Evolutionary conservation across 805 yeast species (phyloP).

Genomic region (fission yeast (Schizosaccharomyces pombe)): DNA sequence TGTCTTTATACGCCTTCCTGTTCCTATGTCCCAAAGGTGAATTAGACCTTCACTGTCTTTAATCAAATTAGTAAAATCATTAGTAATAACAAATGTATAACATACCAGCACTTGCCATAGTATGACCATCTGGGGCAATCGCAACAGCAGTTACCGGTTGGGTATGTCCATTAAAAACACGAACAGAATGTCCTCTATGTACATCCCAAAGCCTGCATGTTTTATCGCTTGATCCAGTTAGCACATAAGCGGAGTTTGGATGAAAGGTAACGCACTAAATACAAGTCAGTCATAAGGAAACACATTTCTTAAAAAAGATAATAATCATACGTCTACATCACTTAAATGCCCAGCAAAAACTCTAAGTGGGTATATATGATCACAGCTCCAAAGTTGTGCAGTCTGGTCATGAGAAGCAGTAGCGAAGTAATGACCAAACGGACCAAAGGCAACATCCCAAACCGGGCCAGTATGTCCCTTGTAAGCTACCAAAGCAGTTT

Average conservation of each 20-base stretch:
- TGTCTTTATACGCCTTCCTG: constrained; percentile 65
- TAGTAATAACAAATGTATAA: neutral
- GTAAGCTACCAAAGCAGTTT: constrained; percentile 71
- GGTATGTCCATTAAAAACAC: constrained; percentile 79
- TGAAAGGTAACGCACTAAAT: constrained; percentile 46
- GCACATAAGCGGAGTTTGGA: constrained; percentile 82
- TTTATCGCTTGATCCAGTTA: constrained; percentile 88
- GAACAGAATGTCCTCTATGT: constrained; percentile 62
- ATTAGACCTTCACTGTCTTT: constrained; percentile 60
- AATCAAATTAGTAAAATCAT: neutral
- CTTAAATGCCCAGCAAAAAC: constrained; percentile 93
- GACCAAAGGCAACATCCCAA: constrained; percentile 91
- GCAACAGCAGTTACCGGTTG: constrained; percentile 71
- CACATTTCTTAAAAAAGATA: too few relatives aligned
- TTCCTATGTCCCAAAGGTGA: constrained; percentile 81
- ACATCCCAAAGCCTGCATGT: constrained; percentile 98
- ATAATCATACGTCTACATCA: constrained; percentile 69
- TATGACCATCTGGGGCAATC: constrained; percentile 89
- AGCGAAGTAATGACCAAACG: constrained; percentile 93
- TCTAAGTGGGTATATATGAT: constrained; percentile 85
- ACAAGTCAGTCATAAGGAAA: neutral
- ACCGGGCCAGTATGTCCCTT: constrained; percentile 91
- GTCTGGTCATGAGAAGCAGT: constrained; percentile 96
- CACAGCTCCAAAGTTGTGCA: constrained; percentile 92
- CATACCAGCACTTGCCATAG: constrained; percentile 74